Evolutionary conservation across 352 stramenopile species (phyloP).

Genomic region (Pythium periplocum): DNA sequence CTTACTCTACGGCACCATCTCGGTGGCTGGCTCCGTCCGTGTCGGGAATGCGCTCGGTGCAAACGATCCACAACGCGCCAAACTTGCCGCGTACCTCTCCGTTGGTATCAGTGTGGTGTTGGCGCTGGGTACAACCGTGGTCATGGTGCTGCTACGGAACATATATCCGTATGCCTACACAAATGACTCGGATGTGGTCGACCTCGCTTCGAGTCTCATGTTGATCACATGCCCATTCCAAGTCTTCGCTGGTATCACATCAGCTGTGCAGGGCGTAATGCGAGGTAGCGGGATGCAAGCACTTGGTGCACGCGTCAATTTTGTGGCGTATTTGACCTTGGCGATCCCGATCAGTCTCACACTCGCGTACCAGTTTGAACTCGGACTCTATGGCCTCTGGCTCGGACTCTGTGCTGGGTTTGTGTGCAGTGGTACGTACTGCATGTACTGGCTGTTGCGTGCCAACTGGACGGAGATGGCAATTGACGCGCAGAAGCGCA

Average conservation of each 20-base stretch:
- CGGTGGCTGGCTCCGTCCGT: conserved; percentile 67
- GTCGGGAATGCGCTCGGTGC: conserved; percentile 84
- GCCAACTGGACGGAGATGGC: conserved; percentile 75
- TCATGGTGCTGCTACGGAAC: conserved; percentile 48
- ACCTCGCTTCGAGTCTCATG: conserved; percentile 50
- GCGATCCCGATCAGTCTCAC: conserved; percentile 74
- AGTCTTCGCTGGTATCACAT: conserved; percentile 73
- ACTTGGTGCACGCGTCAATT: conserved; percentile 82
- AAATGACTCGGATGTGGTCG: conserved; percentile 43
- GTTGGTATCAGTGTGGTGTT: conserved; percentile 38
- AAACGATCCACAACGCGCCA: conserved; percentile 68
- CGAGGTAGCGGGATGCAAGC: conserved; percentile 73
- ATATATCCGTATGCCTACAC: conserved; percentile 66
- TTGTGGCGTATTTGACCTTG: conserved; percentile 78
- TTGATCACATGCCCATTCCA: conserved; percentile 73
- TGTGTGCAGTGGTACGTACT: conserved; percentile 54
- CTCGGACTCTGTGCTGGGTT: conserved; percentile 68
- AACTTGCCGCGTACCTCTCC: conserved; percentile 59
- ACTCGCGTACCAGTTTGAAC: conserved; percentile 56
- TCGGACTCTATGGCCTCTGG: conserved; percentile 79
- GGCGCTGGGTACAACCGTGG: conserved; percentile 38
- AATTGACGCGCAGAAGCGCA: conserved; percentile 50
- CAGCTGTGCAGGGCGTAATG: conserved; percentile 71
- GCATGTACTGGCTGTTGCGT: conserved; percentile 59
- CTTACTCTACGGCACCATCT: conserved; percentile 66